phyloP scores from a whole-genome alignment of 768 basidiomycete species.

The Rhodotorula kratochvilovae region DNA sequence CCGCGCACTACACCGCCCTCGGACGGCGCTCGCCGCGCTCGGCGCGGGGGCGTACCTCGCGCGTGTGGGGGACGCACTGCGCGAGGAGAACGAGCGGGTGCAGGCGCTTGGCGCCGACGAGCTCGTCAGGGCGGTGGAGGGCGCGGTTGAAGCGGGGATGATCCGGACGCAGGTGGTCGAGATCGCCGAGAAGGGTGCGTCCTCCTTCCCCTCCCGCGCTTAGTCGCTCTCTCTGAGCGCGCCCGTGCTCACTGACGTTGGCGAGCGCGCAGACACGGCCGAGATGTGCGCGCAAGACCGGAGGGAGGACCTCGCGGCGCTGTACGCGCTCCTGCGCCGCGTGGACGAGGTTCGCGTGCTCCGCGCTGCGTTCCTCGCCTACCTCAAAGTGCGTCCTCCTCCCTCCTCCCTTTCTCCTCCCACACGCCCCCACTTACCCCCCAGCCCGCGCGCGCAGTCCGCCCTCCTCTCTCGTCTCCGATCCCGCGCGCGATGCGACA shows the following conservation, averaged over 20 bases:
- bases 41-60: slow-evolving; percentile 66
- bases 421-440: not conserved
- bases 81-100: slow-evolving; percentile 63
- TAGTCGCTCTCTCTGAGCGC: not conserved
- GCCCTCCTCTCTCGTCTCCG: slow-evolving; percentile 62
- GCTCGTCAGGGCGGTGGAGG: slow-evolving; percentile 50
- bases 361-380: slow-evolving; percentile 59
- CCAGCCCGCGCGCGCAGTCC: slow-evolving; percentile 50
- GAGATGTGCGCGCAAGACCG: slow-evolving; percentile 55
- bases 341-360: slow-evolving; percentile 58
- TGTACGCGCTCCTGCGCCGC: slow-evolving; percentile 63
- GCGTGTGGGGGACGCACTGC: slow-evolving; percentile 64
- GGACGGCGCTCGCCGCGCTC: slow-evolving; percentile 66
- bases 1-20: slow-evolving; percentile 70
- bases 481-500: slow-evolving; percentile 60
- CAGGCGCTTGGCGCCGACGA: slow-evolving; percentile 22
- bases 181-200: slow-evolving; percentile 46
- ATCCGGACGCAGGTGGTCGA: slow-evolving; percentile 53
- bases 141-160: slow-evolving; percentile 59
- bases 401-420: not conserved
- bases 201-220: not conserved
- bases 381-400: slow-evolving; percentile 56
- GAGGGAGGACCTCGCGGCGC: slow-evolving; percentile 51
- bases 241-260: slow-evolving; percentile 30
- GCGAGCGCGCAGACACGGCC: slow-evolving; percentile 55